These are phyloP conservation scores for Blumeria hordei DNA, from an alignment of 2,329 filamentous ascomycete genomes.

Conservation along the genomic window DNA sequence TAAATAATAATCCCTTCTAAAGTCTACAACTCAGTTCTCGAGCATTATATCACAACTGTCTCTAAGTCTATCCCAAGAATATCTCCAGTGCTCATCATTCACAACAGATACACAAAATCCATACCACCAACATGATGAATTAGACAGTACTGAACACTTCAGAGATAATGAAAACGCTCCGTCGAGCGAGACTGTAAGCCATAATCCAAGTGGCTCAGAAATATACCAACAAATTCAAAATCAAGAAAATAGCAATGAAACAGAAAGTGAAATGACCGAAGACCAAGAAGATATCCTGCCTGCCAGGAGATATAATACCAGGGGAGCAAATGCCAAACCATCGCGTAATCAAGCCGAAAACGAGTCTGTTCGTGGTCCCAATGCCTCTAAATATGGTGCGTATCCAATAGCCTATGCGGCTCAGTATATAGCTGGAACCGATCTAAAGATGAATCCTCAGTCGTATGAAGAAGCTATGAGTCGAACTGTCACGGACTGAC, in stretches of 20 bases:
- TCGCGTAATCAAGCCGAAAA: neutral
- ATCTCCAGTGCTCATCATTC: too few relatives aligned
- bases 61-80: too few relatives aligned
- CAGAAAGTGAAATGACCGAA: neutral
- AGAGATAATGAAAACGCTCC: neutral
- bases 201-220: neutral
- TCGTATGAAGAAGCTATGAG: neutral
- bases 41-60: too few relatives aligned
- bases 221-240: neutral
- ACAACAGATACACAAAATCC: too few relatives aligned
- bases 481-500: too few relatives aligned
- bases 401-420: neutral
- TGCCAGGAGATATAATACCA: neutral
- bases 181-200: neutral
- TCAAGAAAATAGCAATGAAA: neutral
- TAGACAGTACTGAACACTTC: neutral
- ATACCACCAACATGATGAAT: neutral
- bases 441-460: neutral
- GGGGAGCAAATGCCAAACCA: neutral
- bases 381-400: neutral
- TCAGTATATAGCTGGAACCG: neutral
- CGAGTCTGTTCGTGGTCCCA: neutral
- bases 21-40: too few relatives aligned
- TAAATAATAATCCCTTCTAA: too few relatives aligned
- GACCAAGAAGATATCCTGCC: neutral